Base-by-base conservation (phyloP, 106 monocot species). In the Platanthera zijinensis region DNA sequence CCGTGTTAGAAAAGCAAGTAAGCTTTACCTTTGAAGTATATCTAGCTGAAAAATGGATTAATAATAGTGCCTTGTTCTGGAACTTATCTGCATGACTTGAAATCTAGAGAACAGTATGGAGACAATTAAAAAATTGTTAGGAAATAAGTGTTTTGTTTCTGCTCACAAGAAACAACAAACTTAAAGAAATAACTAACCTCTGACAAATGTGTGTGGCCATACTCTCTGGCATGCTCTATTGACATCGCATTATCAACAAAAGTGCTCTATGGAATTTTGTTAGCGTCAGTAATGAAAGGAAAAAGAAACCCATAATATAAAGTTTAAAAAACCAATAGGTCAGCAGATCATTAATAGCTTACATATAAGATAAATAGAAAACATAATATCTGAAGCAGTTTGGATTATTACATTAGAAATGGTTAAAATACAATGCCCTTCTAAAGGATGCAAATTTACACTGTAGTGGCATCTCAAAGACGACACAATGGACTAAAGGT, bases 41-140 rank as follows among this genome's bases (percentile, higher is more conserved):
- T 61, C 92, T 83, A 79, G 95, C 95, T 51, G 95, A 96, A 81
- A 96, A 96, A 83, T 96, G 95, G 67, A 93, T 89, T 8, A 96
- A 80, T 62, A 96, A 78, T 64, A 96, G 90, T 10, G 92, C 95
- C 81, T 92, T 96, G 79, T 96, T 96, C 69, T 87, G 74, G 51
- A 87, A 90, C 69, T 70, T 90, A 22, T 90, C 87, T 7, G 83
- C 88, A 81, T 81, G 71, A 70, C 57, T 74, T 45, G 76, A 77
- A 69, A 96, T 92, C 95, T 96, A 72, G 18, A 70, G 8, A 72
- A 50, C 72, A 72, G 51, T 78, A 46, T 10, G 30, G 69, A 51
- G 25, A 49, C 8, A 47, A 47, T 0, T 17, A 77, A 74, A 45
- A 8, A 48, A 49, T 18, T 47, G 57, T 74, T 12, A 64, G 14